Percentiles rank a stretch among this genome's conserved stretches.
Conservation (phyloP, 768 basidiomycete species). For the Calocybe cyanea region DNA sequence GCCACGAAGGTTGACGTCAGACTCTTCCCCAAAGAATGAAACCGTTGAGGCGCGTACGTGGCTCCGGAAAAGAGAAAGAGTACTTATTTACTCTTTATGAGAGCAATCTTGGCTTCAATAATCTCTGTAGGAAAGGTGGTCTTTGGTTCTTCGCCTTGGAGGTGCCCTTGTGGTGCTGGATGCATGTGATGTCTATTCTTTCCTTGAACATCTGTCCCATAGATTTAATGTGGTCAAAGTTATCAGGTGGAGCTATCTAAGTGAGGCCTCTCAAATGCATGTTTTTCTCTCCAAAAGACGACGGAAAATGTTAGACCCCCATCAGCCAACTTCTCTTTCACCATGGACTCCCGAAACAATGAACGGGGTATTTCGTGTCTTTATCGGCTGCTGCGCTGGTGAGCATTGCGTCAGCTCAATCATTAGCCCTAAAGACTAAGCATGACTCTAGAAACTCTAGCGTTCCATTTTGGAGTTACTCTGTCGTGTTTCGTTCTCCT, state of each 20-base stretch:
- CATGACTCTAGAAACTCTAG: constrained; percentile 56
- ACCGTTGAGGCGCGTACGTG: constrained; percentile 4
- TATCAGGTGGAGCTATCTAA: constrained; percentile 74
- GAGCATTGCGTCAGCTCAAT: constrained; percentile 7
- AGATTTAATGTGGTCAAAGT: constrained; percentile 35
- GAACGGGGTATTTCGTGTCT: constrained; percentile 49
- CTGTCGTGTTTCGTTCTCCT: constrained; percentile 53
- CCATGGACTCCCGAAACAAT: constrained; percentile 53
- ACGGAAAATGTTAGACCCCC: constrained; percentile 30
- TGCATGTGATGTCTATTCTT: constrained; percentile 53
- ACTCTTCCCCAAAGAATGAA: constrained; percentile 14
- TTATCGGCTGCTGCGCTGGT: constrained; percentile 67
- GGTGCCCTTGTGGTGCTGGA: constrained; percentile 58
- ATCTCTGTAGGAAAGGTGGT: constrained; percentile 49
- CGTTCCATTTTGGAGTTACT: constrained; percentile 70
- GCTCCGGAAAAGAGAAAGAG: constrained; percentile 3
- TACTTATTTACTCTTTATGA: background rate
- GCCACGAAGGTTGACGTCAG: constrained; percentile 51
- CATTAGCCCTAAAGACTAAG: background rate
- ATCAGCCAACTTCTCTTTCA: constrained; percentile 30
- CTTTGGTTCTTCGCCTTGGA: constrained; percentile 57
- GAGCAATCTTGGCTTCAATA: background rate
- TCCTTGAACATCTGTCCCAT: background rate
- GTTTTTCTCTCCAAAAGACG: background rate
- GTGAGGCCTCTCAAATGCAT: constrained; percentile 31